Evolutionary conservation across 495 filamentous ascomycete species (phyloP), one percentile per base, ranked within the genome.

Genomic region (Chaetomidium leptoderma): DNA sequence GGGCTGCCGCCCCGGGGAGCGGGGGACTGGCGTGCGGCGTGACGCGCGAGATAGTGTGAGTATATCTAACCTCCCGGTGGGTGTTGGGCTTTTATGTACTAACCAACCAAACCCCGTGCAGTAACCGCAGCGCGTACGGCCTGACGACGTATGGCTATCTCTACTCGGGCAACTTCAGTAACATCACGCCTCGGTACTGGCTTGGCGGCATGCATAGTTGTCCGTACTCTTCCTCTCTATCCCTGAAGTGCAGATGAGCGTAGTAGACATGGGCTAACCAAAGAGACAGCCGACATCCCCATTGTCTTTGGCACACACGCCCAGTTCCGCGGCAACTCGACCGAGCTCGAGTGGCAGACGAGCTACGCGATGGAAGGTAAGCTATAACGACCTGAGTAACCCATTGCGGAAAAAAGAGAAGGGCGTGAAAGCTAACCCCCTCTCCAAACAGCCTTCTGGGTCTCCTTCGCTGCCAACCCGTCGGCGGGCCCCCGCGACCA

Each of bases 281-380:
- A n/a, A 48, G 0, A 33, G 9, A 32, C 33, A 61, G 61, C 60
- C 24, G 78, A 81, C 24, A 42, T 81, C 39, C 64, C 73, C 36
- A 66, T 81, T 69, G 55, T 81, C 21, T 79, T 78, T 49, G 77
- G 76, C 6, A 75, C 61, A 8, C 65, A 71, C 36, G 61, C 65
- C 54, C 65, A 65, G n/a, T 65, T 77, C 50, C 77, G 69, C 43
- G 72, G 72, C n/a, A 56, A 75, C 14, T 65, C 70, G 13, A 66
- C 70, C 39, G 66, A 64, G 33, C 35, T 63, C 19, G 23, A 79
- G 58, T 62, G 58, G n/a, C 58, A 66, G 51, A 66, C 70, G 37
- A 63, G 59, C 23, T 54, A 44, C 26, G 66, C 71, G 44, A 74
- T 77, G 72, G 68, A 70, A 43, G 59, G 53, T 56, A 56, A 43